Conservation (phyloP, 1,139 yeast genomes). For the Pichia sp. region DNA sequence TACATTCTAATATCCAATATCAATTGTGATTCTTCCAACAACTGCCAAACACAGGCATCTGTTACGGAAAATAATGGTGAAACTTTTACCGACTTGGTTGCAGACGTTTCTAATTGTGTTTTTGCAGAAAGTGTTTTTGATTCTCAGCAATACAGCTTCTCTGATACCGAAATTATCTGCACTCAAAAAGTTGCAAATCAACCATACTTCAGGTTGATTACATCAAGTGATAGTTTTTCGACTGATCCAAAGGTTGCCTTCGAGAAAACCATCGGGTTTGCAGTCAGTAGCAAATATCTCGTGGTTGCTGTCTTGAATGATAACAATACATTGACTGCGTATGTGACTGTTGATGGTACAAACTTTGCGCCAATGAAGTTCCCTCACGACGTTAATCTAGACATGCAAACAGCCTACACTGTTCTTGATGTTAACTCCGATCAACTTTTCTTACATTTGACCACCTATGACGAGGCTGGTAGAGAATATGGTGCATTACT, state of each 20-base stretch:
- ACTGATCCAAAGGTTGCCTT: conserved; percentile 33
- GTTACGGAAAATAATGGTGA: conserved; percentile 60
- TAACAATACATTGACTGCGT: conserved; percentile 46
- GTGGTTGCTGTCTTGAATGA: conserved; percentile 57
- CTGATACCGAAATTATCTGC: conserved; percentile 57
- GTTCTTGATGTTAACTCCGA: conserved; percentile 70
- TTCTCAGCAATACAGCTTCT: conserved; percentile 26
- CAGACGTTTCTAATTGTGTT: conserved; percentile 53
- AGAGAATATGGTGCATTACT: conserved; percentile 74
- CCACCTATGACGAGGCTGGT: conserved; percentile 46
- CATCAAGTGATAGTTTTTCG: conserved; percentile 49
- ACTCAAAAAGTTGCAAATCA: conserved; percentile 28
- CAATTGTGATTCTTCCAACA: conserved; percentile 40
- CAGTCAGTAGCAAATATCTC: conserved; percentile 54
- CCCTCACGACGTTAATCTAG: conserved; percentile 61
- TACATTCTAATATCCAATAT: conserved; percentile 66
- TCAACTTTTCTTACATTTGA: conserved; percentile 77
- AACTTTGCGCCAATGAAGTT: conserved; percentile 73
- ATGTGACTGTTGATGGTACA: conserved; percentile 76
- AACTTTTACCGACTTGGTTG: conserved; percentile 45
- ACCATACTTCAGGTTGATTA: conserved; percentile 31
- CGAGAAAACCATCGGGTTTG: conserved; percentile 56
- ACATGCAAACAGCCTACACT: conserved; percentile 74
- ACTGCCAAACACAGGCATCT: conserved; percentile 53
- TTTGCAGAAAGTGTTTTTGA: conserved; percentile 53